Evolutionary conservation across 2,329 filamentous ascomycete genomes (phyloP).

Genomic region (Talaromyces sp.): DNA sequence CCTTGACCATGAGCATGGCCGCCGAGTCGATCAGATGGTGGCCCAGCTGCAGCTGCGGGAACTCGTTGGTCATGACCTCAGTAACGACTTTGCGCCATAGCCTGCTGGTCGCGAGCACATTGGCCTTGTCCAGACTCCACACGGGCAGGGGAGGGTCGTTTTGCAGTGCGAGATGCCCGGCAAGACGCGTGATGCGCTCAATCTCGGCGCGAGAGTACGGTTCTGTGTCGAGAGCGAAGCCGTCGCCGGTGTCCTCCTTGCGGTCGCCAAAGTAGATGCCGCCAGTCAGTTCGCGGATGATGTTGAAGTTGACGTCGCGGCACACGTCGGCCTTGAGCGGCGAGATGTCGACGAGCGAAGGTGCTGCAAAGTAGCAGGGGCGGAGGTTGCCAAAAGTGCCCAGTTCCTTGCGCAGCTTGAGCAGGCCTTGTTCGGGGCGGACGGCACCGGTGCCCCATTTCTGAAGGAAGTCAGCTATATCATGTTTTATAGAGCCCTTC

Average conservation of each 20-base stretch:
- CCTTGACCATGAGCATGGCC: conserved; percentile 98
- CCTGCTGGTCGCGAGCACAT: conserved; percentile 83
- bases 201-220: conserved; percentile 81
- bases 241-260: conserved; percentile 67
- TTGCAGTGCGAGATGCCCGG: conserved; percentile 72
- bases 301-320: conserved; percentile 82
- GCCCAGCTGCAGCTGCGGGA: conserved; percentile 74
- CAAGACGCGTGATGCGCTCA: conserved; percentile 79
- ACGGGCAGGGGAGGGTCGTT: conserved; percentile 72
- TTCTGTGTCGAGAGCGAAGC: conserved; percentile 77
- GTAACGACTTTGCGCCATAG: conserved; percentile 84
- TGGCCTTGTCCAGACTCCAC: conserved; percentile 90
- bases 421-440: conserved; percentile 86
- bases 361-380: conserved; percentile 91
- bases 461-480: conserved; percentile 24
- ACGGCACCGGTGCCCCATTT: conserved; percentile 90
- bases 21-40: conserved; percentile 94
- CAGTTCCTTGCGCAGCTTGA: conserved; percentile 88
- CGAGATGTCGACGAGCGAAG: conserved; percentile 74
- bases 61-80: conserved; percentile 82
- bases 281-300: conserved; percentile 85
- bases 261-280: conserved; percentile 95
- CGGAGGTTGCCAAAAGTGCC: conserved; percentile 90
- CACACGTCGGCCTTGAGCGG: conserved; percentile 83
- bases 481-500: neutral